phyloP scores from a whole-genome alignment of 2,329 filamentous ascomycete genomes.

The Hypoxylon sp. region DNA sequence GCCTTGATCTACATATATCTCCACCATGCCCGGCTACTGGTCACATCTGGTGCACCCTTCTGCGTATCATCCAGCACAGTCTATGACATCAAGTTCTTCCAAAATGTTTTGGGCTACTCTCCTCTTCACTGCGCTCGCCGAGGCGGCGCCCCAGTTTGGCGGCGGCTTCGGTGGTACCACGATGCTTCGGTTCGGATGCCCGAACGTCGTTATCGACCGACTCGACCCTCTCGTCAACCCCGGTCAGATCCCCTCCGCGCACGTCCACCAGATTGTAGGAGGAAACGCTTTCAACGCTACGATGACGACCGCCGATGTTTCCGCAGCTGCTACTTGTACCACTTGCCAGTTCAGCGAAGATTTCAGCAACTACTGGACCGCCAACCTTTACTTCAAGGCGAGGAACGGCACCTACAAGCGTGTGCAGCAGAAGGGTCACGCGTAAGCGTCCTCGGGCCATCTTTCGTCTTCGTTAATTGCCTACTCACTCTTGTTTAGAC shows the following conservation, averaged over 20 bases:
- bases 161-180: conserved; percentile 49
- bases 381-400: conserved; percentile 55
- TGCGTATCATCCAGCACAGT: conserved; percentile 28
- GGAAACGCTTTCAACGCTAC: conserved; percentile 62
- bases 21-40: conserved; percentile 18
- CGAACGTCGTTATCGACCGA: conserved; percentile 65
- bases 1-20: conserved; percentile 39
- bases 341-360: conserved; percentile 58
- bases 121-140: conserved; percentile 52
- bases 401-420: conserved; percentile 54
- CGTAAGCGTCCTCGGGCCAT: conserved; percentile 61
- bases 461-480: neutral
- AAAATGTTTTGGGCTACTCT: conserved; percentile 55
- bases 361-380: conserved; percentile 55
- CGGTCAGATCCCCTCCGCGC: conserved; percentile 64
- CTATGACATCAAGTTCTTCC: conserved; percentile 35
- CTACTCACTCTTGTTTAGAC: conserved; percentile 46
- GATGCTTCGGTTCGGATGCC: conserved; percentile 60
- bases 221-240: conserved; percentile 57
- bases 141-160: conserved; percentile 52
- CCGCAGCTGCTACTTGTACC: conserved; percentile 58
- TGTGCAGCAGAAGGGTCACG: conserved; percentile 65
- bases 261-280: conserved; percentile 72
- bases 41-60: conserved; percentile 16
- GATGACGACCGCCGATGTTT: conserved; percentile 57